Evolutionary conservation across 306 rosid genomes (phyloP).

Genomic region (Fagus crenata): DNA sequence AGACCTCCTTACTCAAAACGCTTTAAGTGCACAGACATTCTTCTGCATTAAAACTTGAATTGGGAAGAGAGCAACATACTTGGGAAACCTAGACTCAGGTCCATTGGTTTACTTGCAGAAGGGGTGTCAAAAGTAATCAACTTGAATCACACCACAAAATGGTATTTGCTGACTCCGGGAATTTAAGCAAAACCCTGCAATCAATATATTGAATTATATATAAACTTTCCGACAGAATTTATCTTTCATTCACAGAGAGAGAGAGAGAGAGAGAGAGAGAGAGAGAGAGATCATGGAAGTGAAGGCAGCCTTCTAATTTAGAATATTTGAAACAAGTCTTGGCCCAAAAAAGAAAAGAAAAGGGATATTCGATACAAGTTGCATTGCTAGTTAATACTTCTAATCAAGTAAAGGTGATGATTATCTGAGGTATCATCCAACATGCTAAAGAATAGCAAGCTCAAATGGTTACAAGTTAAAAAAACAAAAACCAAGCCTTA

Average conservation of each 20-base stretch:
- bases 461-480: no score
- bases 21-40: neutral
- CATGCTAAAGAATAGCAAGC: neutral
- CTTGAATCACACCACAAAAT: conserved; percentile 6
- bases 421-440: neutral
- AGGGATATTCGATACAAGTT: no score
- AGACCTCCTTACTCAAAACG: neutral
- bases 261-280: no score
- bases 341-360: no score
- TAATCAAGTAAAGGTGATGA: conserved; percentile 1
- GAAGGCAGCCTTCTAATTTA: neutral
- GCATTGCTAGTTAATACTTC: neutral
- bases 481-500: no score
- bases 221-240: neutral
- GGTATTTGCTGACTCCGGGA: neutral
- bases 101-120: neutral
- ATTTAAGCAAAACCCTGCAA: neutral
- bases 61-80: neutral
- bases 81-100: neutral
- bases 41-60: neutral
- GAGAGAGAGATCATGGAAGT: no score
- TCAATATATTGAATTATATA: neutral
- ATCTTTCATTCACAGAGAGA: neutral
- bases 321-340: no score
- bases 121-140: neutral